These are phyloP conservation scores for Boletus pseudo-olivaceus DNA, from an alignment of 768 basidiomycete species.

Conservation along the genomic window DNA sequence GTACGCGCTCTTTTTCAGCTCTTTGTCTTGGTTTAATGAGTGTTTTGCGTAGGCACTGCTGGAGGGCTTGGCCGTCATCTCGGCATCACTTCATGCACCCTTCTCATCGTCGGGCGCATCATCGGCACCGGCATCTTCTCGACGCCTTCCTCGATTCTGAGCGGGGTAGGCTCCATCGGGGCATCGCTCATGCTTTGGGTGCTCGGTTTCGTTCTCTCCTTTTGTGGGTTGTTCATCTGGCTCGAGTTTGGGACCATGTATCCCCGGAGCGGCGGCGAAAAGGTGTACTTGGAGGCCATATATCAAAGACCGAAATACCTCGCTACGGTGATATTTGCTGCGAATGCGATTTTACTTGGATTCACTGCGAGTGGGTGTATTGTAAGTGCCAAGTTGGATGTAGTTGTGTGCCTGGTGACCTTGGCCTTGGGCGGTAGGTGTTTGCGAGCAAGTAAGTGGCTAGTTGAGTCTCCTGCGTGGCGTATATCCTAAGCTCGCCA, in stretches of 20 bases:
- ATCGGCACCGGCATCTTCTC: conserved; percentile 68
- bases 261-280: conserved; percentile 59
- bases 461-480: not conserved
- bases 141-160: conserved; percentile 56
- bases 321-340: conserved; percentile 46
- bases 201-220: conserved; percentile 54
- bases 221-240: conserved; percentile 60
- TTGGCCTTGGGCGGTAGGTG: conserved; percentile 11
- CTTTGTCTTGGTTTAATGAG: not conserved
- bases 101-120: conserved; percentile 54
- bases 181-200: conserved; percentile 65
- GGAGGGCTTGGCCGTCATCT: conserved; percentile 59
- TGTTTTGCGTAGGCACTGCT: conserved; percentile 37
- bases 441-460: conserved; percentile 35
- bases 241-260: conserved; percentile 64
- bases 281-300: conserved; percentile 58
- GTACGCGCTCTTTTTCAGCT: conserved; percentile 18
- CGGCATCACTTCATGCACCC: conserved; percentile 53
- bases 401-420: not conserved
- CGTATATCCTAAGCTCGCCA: not conserved
- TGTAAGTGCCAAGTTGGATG: conserved; percentile 30
- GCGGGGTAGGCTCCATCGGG: conserved; percentile 53
- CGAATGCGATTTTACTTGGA: conserved; percentile 43
- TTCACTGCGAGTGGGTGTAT: conserved; percentile 47
- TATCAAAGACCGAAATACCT: conserved; percentile 47